Conservation (phyloP, 225 moss, liverwort and hornwort species). For the Physcomitrium patens region DNA sequence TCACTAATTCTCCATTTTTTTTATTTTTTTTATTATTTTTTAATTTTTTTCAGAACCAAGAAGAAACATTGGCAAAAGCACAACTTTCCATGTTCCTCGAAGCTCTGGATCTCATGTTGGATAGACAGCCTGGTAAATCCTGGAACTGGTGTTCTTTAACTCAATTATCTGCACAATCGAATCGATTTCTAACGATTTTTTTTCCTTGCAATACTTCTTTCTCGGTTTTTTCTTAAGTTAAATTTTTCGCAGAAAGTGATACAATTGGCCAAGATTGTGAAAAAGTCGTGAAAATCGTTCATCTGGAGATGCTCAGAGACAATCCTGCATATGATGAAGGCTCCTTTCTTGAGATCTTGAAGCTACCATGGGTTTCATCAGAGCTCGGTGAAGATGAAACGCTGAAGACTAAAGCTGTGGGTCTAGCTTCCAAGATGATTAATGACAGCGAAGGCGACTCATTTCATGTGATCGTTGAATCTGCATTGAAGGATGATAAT, state of each 20-base stretch:
- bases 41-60: slow-evolving; percentile 54
- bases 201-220: neutral
- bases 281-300: slow-evolving; percentile 38
- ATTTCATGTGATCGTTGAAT: slow-evolving; percentile 55
- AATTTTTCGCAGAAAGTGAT: slow-evolving; percentile 23
- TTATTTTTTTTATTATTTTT: no score
- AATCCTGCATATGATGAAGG: slow-evolving; percentile 38
- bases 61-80: slow-evolving; percentile 45
- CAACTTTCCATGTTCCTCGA: slow-evolving; percentile 77
- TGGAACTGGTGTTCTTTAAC: slow-evolving; percentile 21
- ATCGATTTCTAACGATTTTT: slow-evolving; percentile 13
- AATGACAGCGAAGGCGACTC: slow-evolving; percentile 40
- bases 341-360: slow-evolving; percentile 58
- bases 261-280: slow-evolving; percentile 28
- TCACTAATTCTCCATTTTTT: slow-evolving; percentile 18
- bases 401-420: slow-evolving; percentile 65
- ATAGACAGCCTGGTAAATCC: slow-evolving; percentile 50
- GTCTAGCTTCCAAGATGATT: slow-evolving; percentile 62
- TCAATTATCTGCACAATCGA: neutral
- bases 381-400: slow-evolving; percentile 50
- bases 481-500: slow-evolving; percentile 72
- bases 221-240: slow-evolving; percentile 6
- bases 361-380: slow-evolving; percentile 69
- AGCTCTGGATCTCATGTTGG: slow-evolving; percentile 69
- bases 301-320: slow-evolving; percentile 52